Evolutionary conservation across 2,329 filamentous ascomycete genomes (phyloP).

Genomic region (Talaromyces amestolkiae): DNA sequence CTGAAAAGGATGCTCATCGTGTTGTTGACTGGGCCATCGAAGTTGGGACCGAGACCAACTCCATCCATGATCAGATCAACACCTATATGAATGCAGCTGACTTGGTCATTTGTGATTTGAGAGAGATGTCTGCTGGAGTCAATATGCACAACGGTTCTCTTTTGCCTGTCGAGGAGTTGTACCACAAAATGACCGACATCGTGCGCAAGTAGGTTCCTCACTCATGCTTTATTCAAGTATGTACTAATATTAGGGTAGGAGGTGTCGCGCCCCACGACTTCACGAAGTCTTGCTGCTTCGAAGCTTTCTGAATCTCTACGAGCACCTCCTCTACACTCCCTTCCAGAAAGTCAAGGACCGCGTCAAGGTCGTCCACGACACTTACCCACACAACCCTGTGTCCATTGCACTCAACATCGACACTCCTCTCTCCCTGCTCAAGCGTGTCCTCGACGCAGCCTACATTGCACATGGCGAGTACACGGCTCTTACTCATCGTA

Average conservation of each 20-base stretch:
- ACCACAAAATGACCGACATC: conserved; percentile 11
- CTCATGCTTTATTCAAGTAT: neutral
- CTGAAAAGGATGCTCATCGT: conserved; percentile 12
- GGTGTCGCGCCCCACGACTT: neutral
- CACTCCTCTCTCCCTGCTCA: conserved; percentile 9
- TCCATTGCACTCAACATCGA: conserved; percentile 7
- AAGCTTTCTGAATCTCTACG: neutral
- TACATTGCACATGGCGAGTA: neutral
- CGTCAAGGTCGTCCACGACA: conserved; percentile 1
- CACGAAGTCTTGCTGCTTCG: conserved; percentile 4
- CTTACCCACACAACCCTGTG: neutral
- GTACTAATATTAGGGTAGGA: neutral
- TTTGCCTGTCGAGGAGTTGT: conserved; percentile 2
- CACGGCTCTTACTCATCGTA: neutral
- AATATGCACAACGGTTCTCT: neutral
- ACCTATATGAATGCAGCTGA: neutral
- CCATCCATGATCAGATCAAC: conserved; percentile 1
- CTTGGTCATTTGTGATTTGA: neutral
- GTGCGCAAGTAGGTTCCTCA: conserved; percentile 5
- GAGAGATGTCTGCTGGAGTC: neutral
- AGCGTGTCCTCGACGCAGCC: conserved; percentile 10
- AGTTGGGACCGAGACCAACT: conserved; percentile 4
- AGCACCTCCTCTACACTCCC: conserved; percentile 6
- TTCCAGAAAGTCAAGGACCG: conserved; percentile 4
- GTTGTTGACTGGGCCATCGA: conserved; percentile 14